Conservation (phyloP, 1,284 basidiomycete genomes). For the Bjerkandera adusta region DNA sequence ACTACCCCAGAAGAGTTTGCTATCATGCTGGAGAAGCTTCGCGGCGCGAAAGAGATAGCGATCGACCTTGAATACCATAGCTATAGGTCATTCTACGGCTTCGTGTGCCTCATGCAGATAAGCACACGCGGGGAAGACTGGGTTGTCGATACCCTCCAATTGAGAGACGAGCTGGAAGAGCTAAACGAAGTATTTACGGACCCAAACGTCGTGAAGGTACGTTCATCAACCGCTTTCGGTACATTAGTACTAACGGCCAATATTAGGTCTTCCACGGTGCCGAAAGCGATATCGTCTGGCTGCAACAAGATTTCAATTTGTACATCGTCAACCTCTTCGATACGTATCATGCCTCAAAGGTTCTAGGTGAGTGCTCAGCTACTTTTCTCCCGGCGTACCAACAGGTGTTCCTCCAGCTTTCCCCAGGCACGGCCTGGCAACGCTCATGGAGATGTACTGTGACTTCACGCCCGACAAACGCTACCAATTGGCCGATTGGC, state of each 20-base stretch:
- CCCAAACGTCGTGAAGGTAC: slow-evolving; percentile 82
- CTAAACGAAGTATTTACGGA: slow-evolving; percentile 83
- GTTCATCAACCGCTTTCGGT: slow-evolving; percentile 16
- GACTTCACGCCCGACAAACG: slow-evolving; percentile 93
- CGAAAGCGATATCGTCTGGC: slow-evolving; percentile 92
- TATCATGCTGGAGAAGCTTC: slow-evolving; percentile 66
- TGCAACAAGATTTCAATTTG: slow-evolving; percentile 93
- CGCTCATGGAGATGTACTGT: slow-evolving; percentile 87
- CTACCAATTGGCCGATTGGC: slow-evolving; percentile 97
- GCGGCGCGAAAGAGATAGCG: slow-evolving; percentile 77
- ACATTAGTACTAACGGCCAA: not conserved
- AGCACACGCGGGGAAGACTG: slow-evolving; percentile 86
- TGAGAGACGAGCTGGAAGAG: slow-evolving; percentile 76
- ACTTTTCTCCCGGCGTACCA: slow-evolving; percentile 1
- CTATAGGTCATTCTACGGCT: slow-evolving; percentile 82
- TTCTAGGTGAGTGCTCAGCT: slow-evolving; percentile 54
- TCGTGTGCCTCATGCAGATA: slow-evolving; percentile 93
- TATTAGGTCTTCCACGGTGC: slow-evolving; percentile 89
- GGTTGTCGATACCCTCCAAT: slow-evolving; percentile 78
- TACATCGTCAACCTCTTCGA: slow-evolving; percentile 96
- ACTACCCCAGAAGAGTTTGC: slow-evolving; percentile 57
- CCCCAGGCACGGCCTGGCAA: slow-evolving; percentile 80
- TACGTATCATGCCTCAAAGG: slow-evolving; percentile 91
- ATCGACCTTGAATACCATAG: slow-evolving; percentile 95
- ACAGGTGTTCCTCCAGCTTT: slow-evolving; percentile 50